Evolutionary conservation across 2,329 filamentous ascomycete genomes (phyloP).

Genomic region (Myriosclerotinia curreyana): DNA sequence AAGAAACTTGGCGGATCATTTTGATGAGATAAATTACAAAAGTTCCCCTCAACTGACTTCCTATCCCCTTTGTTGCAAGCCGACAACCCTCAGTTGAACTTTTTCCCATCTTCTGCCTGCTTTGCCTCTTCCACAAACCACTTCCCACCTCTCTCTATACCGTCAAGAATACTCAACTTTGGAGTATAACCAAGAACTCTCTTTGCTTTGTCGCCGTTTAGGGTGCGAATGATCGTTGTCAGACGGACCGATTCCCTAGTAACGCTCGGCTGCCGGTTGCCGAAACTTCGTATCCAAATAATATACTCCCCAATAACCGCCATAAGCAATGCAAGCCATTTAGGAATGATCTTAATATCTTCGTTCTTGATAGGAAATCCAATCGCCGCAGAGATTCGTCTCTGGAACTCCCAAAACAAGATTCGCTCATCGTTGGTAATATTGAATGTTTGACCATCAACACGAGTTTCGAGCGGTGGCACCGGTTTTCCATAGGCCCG

Average conservation of each 20-base stretch:
- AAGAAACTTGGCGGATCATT: too few species aligned
- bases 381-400: conserved; percentile 66
- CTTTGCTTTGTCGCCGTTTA: conserved; percentile 39
- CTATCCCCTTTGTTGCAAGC: too few species aligned
- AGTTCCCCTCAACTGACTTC: too few species aligned
- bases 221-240: conserved; percentile 19
- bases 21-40: too few species aligned
- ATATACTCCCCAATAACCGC: conserved; percentile 18
- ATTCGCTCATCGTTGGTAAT: conserved; percentile 82
- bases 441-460: conserved; percentile 82
- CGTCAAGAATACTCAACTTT: conserved; percentile 46
- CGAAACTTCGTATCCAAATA: conserved; percentile 20
- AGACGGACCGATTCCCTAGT: conserved; percentile 15
- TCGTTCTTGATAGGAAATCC: conserved; percentile 39
- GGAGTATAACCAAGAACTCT: conserved; percentile 45
- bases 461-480: conserved; percentile 32
- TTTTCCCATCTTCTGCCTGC: conserved; percentile 10
- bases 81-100: too few species aligned
- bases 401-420: conserved; percentile 83
- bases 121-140: conserved; percentile 13
- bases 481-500: not conserved
- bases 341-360: conserved; percentile 20
- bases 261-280: conserved; percentile 4
- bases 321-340: conserved; percentile 7
- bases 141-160: conserved; percentile 19